phyloP scores from a whole-genome alignment of 2,329 filamentous ascomycete species.

The Helminthosporium solani region DNA sequence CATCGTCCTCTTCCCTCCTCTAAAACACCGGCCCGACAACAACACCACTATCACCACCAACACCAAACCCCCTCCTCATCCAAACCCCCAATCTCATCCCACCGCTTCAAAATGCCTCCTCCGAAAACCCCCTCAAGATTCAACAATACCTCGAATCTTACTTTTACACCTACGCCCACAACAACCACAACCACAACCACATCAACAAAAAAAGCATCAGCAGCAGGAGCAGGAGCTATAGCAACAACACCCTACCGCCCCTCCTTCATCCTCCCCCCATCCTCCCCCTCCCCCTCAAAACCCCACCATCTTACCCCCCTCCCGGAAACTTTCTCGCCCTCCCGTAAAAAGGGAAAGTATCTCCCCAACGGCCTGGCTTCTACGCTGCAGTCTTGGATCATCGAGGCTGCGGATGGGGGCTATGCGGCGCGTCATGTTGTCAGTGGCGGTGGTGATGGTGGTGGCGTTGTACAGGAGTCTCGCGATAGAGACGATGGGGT shows the following conservation, averaged over 20 bases:
- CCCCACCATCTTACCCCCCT: conserved; percentile 44
- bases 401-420: conserved; percentile 43
- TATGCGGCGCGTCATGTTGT: conserved; percentile 17
- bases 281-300: conserved; percentile 16
- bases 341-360: conserved; percentile 52
- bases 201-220: conserved; percentile 7
- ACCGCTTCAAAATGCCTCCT: conserved; percentile 29
- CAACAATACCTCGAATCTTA: conserved; percentile 5
- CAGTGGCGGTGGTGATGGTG: not conserved
- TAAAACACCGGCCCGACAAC: too few species aligned
- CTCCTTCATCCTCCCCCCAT: conserved; percentile 42
- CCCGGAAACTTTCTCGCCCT: conserved; percentile 57
- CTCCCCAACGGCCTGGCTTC: conserved; percentile 52
- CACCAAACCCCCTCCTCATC: conserved; percentile 6
- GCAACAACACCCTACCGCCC: too few species aligned
- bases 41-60: not conserved
- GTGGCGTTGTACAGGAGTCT: conserved; percentile 11
- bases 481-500: conserved; percentile 29
- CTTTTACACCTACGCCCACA: too few species aligned
- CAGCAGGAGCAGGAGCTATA: too few species aligned
- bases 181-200: conserved; percentile 5
- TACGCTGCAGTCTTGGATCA: conserved; percentile 53
- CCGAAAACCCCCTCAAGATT: conserved; percentile 17
- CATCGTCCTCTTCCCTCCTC: not conserved
- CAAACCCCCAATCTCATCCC: conserved; percentile 17